A percentile compares a stretch with the other conserved stretches of the same genome.
Evolutionary conservation across 23 red algal species (phyloP).

Genomic region (Pyropia haitanensis): DNA sequence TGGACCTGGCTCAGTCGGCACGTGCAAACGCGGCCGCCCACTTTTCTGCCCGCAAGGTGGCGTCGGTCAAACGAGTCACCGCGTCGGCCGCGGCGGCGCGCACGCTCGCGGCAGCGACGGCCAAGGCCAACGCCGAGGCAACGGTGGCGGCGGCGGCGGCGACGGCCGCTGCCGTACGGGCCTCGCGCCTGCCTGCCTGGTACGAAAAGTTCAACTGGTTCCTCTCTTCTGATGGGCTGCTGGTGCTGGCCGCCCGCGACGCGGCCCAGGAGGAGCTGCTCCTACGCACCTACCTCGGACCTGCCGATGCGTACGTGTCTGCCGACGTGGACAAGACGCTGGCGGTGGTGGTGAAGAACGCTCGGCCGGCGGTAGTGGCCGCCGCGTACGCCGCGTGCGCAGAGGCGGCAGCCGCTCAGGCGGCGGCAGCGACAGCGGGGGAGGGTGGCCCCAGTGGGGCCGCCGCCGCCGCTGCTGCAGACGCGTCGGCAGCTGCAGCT

Average conservation of each 20-base stretch:
- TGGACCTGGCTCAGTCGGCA: constrained; percentile 61
- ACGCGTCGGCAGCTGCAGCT: too few species aligned
- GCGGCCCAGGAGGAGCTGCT: constrained; percentile 92
- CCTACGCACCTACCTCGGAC: constrained; percentile 78
- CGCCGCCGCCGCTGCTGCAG: too few species aligned
- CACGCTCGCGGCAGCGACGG: constrained; percentile 46
- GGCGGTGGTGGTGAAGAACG: constrained; percentile 84
- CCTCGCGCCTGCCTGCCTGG: constrained; percentile 64
- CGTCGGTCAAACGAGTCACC: constrained; percentile 72
- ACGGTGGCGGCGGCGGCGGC: constrained; percentile 39
- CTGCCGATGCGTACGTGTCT: constrained; percentile 86
- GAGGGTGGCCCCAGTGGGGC: too few species aligned
- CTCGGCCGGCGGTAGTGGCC: constrained; percentile 1
- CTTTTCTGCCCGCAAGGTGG: constrained; percentile 55
- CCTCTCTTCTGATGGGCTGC: constrained; percentile 79
- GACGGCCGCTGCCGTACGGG: constrained; percentile 59
- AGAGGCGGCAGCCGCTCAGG: too few species aligned
- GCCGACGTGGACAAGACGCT: constrained; percentile 84
- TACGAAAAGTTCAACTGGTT: constrained; percentile 99
- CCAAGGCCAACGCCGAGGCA: constrained; percentile 38
- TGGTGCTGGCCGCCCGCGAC: constrained; percentile 85
- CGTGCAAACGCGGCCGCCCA: constrained; percentile 83
- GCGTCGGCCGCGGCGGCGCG: constrained; percentile 64
- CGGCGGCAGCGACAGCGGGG: too few species aligned
- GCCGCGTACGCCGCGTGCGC: constrained; percentile 14